These are phyloP conservation scores for Coriaria nepalensis DNA, from an alignment of 306 rosid genomes.

Conservation along the genomic window DNA sequence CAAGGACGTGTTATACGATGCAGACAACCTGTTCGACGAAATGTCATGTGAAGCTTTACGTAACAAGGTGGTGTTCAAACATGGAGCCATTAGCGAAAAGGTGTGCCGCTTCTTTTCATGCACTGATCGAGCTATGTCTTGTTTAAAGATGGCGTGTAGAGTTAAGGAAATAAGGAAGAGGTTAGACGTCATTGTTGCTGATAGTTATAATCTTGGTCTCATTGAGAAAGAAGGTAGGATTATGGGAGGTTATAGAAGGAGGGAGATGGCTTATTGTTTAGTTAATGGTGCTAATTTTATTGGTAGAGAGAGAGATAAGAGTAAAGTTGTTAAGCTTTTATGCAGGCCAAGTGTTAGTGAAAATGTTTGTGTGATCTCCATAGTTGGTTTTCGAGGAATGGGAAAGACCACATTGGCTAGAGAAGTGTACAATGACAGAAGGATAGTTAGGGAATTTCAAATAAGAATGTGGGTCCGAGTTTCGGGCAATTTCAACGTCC, in stretches of 20 bases:
- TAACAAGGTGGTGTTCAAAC: too few relatives aligned
- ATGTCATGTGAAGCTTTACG: too few relatives aligned
- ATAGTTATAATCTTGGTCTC: neutral
- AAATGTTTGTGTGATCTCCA: neutral
- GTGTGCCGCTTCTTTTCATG: neutral
- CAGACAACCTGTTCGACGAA: too few relatives aligned
- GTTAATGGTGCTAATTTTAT: neutral
- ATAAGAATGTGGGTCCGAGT: conserved; percentile 11
- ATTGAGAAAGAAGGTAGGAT: neutral
- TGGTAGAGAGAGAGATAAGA: neutral
- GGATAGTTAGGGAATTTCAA: conserved; percentile 1
- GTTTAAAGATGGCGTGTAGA: neutral
- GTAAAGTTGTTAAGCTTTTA: neutral
- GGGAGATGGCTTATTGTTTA: neutral
- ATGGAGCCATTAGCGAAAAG: neutral
- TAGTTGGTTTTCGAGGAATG: conserved; percentile 7
- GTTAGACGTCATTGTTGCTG: neutral
- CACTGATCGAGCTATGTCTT: neutral
- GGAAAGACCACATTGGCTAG: conserved; percentile 12
- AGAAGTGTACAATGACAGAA: neutral
- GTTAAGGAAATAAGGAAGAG: conserved; percentile 1
- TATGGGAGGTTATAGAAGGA: neutral
- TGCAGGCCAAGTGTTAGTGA: neutral
- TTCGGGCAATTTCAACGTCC: conserved; percentile 10
- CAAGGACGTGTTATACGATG: too few relatives aligned